phyloP scores from a whole-genome alignment of 306 rosid species.

The Fragaria iinumae region DNA sequence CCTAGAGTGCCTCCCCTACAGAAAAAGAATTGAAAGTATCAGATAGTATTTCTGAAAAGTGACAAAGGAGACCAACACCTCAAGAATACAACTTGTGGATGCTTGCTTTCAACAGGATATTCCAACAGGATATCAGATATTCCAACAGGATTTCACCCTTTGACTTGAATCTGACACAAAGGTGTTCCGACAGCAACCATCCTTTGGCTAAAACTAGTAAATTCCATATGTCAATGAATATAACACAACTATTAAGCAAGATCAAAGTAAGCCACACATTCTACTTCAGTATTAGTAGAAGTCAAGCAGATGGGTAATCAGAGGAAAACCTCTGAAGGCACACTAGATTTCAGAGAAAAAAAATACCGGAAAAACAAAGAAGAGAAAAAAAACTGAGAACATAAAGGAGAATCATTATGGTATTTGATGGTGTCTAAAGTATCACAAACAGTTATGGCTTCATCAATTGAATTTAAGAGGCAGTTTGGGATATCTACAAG shows the following conservation, averaged over 20 bases:
- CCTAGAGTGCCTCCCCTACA: constrained; percentile 16
- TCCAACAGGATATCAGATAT: neutral
- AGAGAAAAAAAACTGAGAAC: no score
- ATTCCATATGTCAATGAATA: neutral
- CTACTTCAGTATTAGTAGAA: neutral
- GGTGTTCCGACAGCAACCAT: neutral
- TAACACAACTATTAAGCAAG: neutral
- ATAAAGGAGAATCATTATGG: neutral
- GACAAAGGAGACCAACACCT: neutral
- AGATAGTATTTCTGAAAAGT: neutral
- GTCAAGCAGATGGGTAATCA: neutral
- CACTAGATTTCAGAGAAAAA: neutral
- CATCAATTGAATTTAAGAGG: neutral
- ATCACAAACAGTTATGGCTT: neutral
- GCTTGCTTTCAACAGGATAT: neutral
- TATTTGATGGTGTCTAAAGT: neutral
- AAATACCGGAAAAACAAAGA: neutral
- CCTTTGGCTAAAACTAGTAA: neutral
- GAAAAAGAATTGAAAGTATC: neutral
- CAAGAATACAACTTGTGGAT: neutral
- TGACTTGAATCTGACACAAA: neutral
- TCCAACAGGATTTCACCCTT: neutral
- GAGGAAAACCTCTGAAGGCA: neutral
- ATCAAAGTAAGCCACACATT: neutral
- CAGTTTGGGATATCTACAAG: neutral